phyloP scores from a whole-genome alignment of 352 stramenopile genomes.

The Vaucheria bursata region DNA sequence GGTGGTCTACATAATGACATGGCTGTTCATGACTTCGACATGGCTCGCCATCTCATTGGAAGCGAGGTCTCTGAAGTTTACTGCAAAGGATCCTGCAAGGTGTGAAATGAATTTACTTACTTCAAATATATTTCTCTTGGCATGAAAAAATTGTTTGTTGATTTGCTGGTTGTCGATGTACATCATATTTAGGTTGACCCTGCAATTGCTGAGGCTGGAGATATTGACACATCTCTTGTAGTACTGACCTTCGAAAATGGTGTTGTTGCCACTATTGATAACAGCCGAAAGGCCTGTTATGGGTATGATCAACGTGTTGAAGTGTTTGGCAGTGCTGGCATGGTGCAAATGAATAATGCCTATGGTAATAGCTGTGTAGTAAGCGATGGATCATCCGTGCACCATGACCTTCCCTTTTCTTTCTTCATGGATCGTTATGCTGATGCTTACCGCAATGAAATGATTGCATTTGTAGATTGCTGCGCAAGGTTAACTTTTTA shows the following conservation, averaged over 20 bases:
- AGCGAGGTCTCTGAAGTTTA: conserved; percentile 64
- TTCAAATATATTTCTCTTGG: background rate
- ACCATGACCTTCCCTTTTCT: conserved; percentile 38
- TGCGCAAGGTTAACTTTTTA: conserved; percentile 4
- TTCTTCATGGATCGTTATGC: conserved; percentile 51
- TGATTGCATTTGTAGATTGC: conserved; percentile 42
- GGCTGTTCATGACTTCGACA: conserved; percentile 89
- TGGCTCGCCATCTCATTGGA: conserved; percentile 77
- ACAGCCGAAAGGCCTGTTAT: conserved; percentile 80
- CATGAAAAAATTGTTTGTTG: conserved; percentile 1
- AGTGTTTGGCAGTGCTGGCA: conserved; percentile 68
- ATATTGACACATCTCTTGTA: conserved; percentile 76
- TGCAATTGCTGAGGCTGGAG: conserved; percentile 62
- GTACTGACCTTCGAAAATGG: conserved; percentile 79
- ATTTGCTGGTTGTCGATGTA: background rate
- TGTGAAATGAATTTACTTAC: background rate
- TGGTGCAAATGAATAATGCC: conserved; percentile 48
- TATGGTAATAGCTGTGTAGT: conserved; percentile 41
- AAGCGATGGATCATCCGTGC: conserved; percentile 16
- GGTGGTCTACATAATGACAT: conserved; percentile 81
- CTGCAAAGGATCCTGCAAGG: conserved; percentile 54
- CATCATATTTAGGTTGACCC: conserved; percentile 53
- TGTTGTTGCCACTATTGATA: conserved; percentile 82
- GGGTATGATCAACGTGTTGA: conserved; percentile 87
- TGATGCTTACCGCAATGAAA: conserved; percentile 48